Base-by-base conservation (phyloP, 2,329 filamentous ascomycete genomes). In the Berkeleyomyces basicola region DNA sequence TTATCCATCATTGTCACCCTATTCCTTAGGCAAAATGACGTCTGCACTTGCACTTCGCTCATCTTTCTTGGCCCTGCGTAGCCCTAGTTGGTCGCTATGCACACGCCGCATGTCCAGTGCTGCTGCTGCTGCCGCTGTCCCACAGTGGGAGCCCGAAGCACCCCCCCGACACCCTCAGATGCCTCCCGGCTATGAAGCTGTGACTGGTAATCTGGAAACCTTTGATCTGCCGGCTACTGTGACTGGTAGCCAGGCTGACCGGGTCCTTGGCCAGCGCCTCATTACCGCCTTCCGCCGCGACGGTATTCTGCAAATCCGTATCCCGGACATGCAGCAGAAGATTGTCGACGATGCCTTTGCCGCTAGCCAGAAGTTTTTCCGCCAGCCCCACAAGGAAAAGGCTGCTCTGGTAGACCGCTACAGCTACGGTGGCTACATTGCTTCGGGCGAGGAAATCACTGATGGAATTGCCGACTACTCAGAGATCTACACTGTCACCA, bases 401-500 rank as follows among this genome's bases (percentile, higher is more conserved):
- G 70, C 71, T 2, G 69, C 70, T 0, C 77, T 76, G 49, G 69
- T 79, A 5, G 75, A 79, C 65, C 69, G 70, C 11, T 71, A 73
- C 65, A 78, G 74, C 65, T 79, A 77, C 58, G 68, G 76, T 0
- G 77, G 77, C 2, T 79, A 79, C 66, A 74, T 79, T 58, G 77
- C 76, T 33, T 77, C 74, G 0, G 77, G 77, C 0, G 77, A 79
- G 66, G 76, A 77, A 67, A 71, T 78, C 2, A 77, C 76, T 2
- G 72, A 76, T 61, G 76, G 76, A 43, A 72, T 79, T 36, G 76
- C 76, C 14, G 77, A 80, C 67, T 79, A 79, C 66, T 77, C 75
- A 0, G 77, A 79, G 67, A 78, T 79, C 40, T 79, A 79, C 65
- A 80, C 78, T 1, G 74, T 79, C 16, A 79, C 75, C 10, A 79